These are phyloP conservation scores for Syzygium grande DNA, from an alignment of 345 rosid genomes.

Conservation along the genomic window DNA sequence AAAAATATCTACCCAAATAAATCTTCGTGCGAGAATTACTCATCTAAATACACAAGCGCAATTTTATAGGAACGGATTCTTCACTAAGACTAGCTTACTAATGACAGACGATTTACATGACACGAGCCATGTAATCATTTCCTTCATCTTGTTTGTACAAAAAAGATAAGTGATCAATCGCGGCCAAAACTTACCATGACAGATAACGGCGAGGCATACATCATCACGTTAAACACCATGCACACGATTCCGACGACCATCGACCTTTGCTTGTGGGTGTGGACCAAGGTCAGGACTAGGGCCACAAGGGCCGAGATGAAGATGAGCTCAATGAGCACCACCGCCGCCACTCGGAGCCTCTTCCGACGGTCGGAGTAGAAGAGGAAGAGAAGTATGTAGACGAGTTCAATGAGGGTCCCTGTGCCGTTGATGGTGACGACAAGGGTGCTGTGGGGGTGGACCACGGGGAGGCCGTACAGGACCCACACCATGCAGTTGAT, in stretches of 20 bases:
- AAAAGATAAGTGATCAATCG: background rate
- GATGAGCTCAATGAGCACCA: constrained; percentile 21
- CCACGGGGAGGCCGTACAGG: constrained; percentile 70
- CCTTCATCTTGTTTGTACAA: background rate
- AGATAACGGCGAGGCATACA: constrained; percentile 83
- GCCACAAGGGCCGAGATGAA: constrained; percentile 20
- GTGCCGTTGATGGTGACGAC: constrained; percentile 70
- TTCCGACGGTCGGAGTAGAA: constrained; percentile 27
- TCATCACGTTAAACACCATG: constrained; percentile 53
- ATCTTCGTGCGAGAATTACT: background rate
- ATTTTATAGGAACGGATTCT: background rate
- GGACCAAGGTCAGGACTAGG: constrained; percentile 37
- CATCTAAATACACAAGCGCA: background rate
- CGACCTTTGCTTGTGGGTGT: constrained; percentile 33
- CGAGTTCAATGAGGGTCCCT: constrained; percentile 49
- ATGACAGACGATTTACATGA: background rate
- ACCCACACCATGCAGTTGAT: constrained; percentile 83
- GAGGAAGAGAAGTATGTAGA: constrained; percentile 38
- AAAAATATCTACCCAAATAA: background rate
- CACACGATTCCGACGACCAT: constrained; percentile 49
- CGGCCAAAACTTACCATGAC: constrained; percentile 47
- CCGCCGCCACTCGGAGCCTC: constrained; percentile 21
- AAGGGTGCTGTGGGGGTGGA: constrained; percentile 56
- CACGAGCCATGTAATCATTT: background rate
- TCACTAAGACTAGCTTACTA: background rate